Evolutionary conservation across 345 rosid genomes (phyloP), one percentile per base, ranked within the genome.

Genomic region (Lepidium africanum): DNA sequence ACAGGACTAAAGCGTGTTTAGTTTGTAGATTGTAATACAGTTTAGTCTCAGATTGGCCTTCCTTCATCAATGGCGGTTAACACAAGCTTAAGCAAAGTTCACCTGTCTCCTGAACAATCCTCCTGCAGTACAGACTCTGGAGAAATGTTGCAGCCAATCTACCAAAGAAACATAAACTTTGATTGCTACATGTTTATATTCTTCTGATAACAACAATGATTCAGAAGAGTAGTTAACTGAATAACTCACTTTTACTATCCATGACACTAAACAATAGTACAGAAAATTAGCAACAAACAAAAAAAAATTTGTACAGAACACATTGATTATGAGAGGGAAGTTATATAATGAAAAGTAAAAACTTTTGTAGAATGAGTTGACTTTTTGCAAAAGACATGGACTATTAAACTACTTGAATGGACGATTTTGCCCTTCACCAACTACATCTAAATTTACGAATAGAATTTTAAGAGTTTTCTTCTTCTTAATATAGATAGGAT

Each of bases 101-200:
- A 47, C 33, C 43, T 15, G 47, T 23, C 16, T 57, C 14, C 17
- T 33, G 13, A 19, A 55, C 49, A 36, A 45, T 36, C 48, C n/a
- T 42, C 65, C 17, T 64, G 43, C 51, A 75, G 88, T 64, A 40
- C 51, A 75, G 88, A 81, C 85, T 56, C 63, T 79, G 49, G 84
- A 77, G 17, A 83, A 82, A 55, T 86, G 92, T 66, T 59, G 48
- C 86, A 84, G 74, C 86, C 73, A 71, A 59, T 70, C 82, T 85
- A 4, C 83, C 85, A 39, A 72, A 72, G 13, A 79, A 80, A 67
- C 77, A n/a, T n/a, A n/a, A n/a, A n/a, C n/a, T n/a, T 81, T 17
- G 85, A 86, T 36, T 73, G 82, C 54, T 76, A 80, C 82, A 78
- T 85, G 83, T 86, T 82, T 72, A 30, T 43, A 15, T 14, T 46